A percentile compares a stretch with the other conserved stretches of the same genome.
Conservation (phyloP, 768 basidiomycete genomes). For the Trametes gibbosa region DNA sequence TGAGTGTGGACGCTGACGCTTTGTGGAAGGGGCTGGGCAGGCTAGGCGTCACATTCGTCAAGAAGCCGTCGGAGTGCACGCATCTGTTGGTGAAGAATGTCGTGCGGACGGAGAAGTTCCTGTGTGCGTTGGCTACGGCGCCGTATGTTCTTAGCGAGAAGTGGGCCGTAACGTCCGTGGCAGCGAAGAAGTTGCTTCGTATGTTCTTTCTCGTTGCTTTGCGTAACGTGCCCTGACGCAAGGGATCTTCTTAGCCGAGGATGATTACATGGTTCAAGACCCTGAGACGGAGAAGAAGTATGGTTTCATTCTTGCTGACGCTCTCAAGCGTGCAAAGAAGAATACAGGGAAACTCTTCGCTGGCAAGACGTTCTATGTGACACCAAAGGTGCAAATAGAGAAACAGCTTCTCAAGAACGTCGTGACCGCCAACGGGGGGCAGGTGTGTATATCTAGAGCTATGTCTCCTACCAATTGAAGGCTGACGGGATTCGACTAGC, state of each 20-base stretch:
- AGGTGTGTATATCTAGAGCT: slow-evolving; percentile 40
- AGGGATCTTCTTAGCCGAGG: slow-evolving; percentile 51
- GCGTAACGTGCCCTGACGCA: background rate
- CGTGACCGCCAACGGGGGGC: slow-evolving; percentile 66
- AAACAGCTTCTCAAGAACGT: slow-evolving; percentile 65
- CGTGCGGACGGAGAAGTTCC: slow-evolving; percentile 84
- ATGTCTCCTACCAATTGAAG: background rate
- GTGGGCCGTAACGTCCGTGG: slow-evolving; percentile 67
- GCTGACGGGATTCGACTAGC: slow-evolving; percentile 26
- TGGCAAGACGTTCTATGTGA: slow-evolving; percentile 72
- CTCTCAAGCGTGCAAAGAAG: slow-evolving; percentile 56
- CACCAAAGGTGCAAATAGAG: slow-evolving; percentile 59
- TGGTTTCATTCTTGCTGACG: slow-evolving; percentile 58
- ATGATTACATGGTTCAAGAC: slow-evolving; percentile 59
- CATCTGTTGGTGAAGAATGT: slow-evolving; percentile 71
- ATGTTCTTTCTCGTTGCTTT: slow-evolving; percentile 28
- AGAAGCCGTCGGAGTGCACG: slow-evolving; percentile 66
- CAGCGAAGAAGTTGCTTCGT: slow-evolving; percentile 62
- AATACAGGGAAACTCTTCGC: slow-evolving; percentile 55
- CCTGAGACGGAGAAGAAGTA: slow-evolving; percentile 61
- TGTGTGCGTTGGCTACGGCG: slow-evolving; percentile 66
- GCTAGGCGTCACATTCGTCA: slow-evolving; percentile 65
- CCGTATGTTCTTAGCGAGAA: slow-evolving; percentile 61
- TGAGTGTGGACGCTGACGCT: background rate
- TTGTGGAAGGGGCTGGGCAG: slow-evolving; percentile 52